A percentile compares a stretch with the other conserved stretches of the same genome.
Evolutionary conservation across 2,329 filamentous ascomycete genomes (phyloP).

Genomic region (Purpureocillium takamizusanense): DNA sequence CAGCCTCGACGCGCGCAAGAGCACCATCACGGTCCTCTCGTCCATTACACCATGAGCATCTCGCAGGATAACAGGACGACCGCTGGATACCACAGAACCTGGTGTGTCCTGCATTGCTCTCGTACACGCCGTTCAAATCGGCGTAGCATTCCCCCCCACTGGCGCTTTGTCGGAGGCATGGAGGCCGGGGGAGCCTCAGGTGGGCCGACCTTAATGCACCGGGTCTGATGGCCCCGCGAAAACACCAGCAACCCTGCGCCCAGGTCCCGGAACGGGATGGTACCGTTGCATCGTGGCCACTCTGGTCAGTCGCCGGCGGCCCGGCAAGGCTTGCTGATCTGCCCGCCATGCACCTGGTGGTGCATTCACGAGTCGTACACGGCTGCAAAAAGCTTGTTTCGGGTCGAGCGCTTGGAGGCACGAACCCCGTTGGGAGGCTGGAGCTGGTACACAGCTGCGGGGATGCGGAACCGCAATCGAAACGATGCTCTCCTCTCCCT

Average conservation of each 20-base stretch:
- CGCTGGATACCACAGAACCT: no score
- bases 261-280: slow-evolving; percentile 18
- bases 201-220: no score
- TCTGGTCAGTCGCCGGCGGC: neutral
- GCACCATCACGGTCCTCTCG: no score
- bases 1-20: no score
- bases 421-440: neutral
- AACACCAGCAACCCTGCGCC: slow-evolving; percentile 12
- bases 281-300: slow-evolving; percentile 15
- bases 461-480: neutral
- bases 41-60: no score
- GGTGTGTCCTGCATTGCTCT: no score
- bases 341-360: neutral
- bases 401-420: neutral
- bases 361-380: neutral
- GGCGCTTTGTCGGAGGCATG: no score
- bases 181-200: no score
- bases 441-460: neutral
- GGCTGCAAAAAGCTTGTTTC: neutral
- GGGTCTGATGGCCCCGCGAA: no score
- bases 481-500: neutral
- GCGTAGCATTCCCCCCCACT: no score
- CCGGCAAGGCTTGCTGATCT: slow-evolving; percentile 10
- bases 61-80: no score
- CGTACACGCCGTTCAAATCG: no score